Base-by-base conservation (phyloP, 106 monocot genomes). In the Apostasia ramifera region DNA sequence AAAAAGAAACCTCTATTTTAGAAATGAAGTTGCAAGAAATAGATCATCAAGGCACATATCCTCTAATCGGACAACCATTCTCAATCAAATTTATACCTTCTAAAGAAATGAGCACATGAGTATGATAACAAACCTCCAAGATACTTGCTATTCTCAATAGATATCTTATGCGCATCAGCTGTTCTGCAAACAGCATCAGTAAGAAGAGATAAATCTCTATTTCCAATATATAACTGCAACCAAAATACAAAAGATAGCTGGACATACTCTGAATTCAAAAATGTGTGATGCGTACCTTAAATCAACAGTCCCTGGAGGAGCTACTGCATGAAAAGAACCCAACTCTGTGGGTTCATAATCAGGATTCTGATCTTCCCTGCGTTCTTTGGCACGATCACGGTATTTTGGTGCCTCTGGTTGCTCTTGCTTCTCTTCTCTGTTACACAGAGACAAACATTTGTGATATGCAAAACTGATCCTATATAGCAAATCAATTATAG, bases 101-200 rank as follows among this genome's bases (percentile, higher is more conserved):
- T 8, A 48, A 48, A 47, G 48, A 65, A 48, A n/a, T 65, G 26
- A 62, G 8, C 44, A 62, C 12, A 12, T 44, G 62, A 48, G 47
- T 8, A 65, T 65, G 8, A 44, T 46, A n/a, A 83, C 89, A 48
- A 67, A 97, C 97, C 97, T 97, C 97, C 97, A 76, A 97, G 97
- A 70, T 97, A 97, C 75, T 97, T 97, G 92, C 97, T 97, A 68
- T 97, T 92, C 82, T 97, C 97, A 66, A 97, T 97, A 52, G 97
- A 92, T 81, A 97, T 81, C 70, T 92, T 92, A n/a, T 85, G 86
- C 44, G 84, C 85, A 76, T 97, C 92, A 57, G 89, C 82, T 37
- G 61, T 61, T 85, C 97, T 97, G 81, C 71, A 86, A 63, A 71
- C 4, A 44, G 46, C 10, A 63, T 2, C n/a, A 71, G 8, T 1